Base-by-base conservation (phyloP, 495 filamentous ascomycete species). In the Cercophora sp. region DNA sequence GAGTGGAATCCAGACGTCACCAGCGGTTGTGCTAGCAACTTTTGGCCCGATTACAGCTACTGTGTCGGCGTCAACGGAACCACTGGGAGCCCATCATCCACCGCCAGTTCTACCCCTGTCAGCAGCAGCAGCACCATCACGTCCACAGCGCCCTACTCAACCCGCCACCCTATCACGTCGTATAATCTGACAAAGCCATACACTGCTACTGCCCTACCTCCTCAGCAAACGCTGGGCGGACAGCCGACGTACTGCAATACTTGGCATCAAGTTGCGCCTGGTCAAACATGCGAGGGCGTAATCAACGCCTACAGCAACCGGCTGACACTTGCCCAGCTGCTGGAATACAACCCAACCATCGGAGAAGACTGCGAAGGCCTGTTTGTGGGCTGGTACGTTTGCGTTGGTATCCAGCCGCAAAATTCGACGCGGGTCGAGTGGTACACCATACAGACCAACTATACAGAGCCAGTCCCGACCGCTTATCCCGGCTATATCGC, bases 1-100 rank as follows among this genome's bases (percentile, higher is more conserved):
- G 45, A 29, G 10, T 60, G 57, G 59, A 64, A 63, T 37, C 61
- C 61, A 8, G 59, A 59, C 8, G 51, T 64, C 8, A 18, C 27
- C 1, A 3, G 2, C 1, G 55, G 53, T 23, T 64, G 59, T 36
- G 37, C 23, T n/a, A 42, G 18, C 27, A 53, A 46, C 41, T 53
- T 52, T 11, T 52, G 49, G 49, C 13, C 24, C 24, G 49, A 25
- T 5, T 19, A 35, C 23, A 19, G 24, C 5, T 52, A 52, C 36
- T 52, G 49, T 23, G 49, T 52, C 2, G 51, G 51, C 20, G 41
- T 53, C 51, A 34, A 32, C 27, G 29, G 13, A 9, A 36, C 15
- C 27, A 15, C 15, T 9, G 5, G 8, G 13, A 19, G 16, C 26
- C 13, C 45, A 8, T 9, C n/a, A 5, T 24, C 32, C 9, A 36